Conservation (phyloP, 352 stramenopile species). For the Blastocystis sp. region DNA sequence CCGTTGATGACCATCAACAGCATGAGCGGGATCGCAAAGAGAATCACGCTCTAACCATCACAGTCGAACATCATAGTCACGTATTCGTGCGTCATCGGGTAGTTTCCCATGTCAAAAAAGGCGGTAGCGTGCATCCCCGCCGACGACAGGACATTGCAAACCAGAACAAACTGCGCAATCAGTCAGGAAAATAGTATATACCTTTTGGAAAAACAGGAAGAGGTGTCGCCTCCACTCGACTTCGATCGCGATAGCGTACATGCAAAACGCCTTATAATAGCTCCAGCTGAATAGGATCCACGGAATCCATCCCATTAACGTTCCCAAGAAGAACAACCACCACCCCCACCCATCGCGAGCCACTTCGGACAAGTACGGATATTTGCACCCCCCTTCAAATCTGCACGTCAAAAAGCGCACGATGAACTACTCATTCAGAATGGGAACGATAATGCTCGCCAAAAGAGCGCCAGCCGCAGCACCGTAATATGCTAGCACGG, state of each 20-base stretch:
- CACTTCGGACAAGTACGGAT: conserved; percentile 66
- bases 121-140: conserved; percentile 50
- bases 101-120: conserved; percentile 71
- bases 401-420: neutral
- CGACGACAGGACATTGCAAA: conserved; percentile 18
- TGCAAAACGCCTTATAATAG: conserved; percentile 37
- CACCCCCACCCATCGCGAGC: conserved; percentile 39
- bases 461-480: conserved; percentile 19
- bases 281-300: conserved; percentile 53
- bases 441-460: conserved; percentile 1
- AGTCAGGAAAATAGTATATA: neutral
- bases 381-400: conserved; percentile 71
- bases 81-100: conserved; percentile 47
- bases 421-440: conserved; percentile 40
- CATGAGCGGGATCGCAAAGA: conserved; percentile 41
- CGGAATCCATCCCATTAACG: conserved; percentile 43
- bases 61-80: neutral
- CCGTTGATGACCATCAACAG: conserved; percentile 52
- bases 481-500: conserved; percentile 61
- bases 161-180: neutral
- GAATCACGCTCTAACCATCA: conserved; percentile 53
- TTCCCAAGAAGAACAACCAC: conserved; percentile 59
- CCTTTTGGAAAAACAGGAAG: conserved; percentile 14
- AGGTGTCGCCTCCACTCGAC: neutral
- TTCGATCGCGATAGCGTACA: neutral